Base-by-base conservation (phyloP, 495 filamentous ascomycete genomes). In the Talaromyces adpressus region DNA sequence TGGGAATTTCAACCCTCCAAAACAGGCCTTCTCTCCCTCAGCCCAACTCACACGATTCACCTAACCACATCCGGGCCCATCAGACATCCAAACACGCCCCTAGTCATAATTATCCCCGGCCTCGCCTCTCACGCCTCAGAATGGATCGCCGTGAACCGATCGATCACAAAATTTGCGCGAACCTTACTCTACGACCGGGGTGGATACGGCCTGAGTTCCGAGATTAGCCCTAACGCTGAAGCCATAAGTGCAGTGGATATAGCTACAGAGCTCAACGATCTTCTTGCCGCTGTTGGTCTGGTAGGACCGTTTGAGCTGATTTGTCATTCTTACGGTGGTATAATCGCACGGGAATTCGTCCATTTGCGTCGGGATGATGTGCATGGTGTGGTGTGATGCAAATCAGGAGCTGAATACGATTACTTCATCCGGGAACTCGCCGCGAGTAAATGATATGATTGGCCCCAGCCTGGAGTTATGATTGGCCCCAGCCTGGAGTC, bases 261-360 rank as follows among this genome's bases (percentile, higher is more conserved):
- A 22, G 67, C 64, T 4, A 56, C 65, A 18, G 64, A 69, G 20
- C 61, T 75, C 1, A 41, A 63, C 20, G 22, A n/a, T 41, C 52
- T 68, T 7, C 65, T 71, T 36, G 20, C 62, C 30, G 60, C 56
- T 27, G 16, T 65, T 18, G 12, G 57, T 12, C 69, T 36, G 9
- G 2, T 1, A 36, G 32, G 73, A 0, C 77, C 74, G 16, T 78
- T 72, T 59, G 65, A 77, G 1, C 57, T 79, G 11, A 63, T 78
- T 2, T 74, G 68, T 34, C 77, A 79, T 60, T 78, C 75, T 34
- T 79, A 75, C 27, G 77, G 77, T 11, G 77, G 77, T 5, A 70
- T 72, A 27, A 73, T 79, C 29, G 73, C 71, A 12, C 66, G 77
- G 8, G 66, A 69, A 41, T 76, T 79, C 23, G 7, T 74, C 22